Evolutionary conservation across 345 rosid species (phyloP).

Genomic region (Boechera stricta): DNA sequence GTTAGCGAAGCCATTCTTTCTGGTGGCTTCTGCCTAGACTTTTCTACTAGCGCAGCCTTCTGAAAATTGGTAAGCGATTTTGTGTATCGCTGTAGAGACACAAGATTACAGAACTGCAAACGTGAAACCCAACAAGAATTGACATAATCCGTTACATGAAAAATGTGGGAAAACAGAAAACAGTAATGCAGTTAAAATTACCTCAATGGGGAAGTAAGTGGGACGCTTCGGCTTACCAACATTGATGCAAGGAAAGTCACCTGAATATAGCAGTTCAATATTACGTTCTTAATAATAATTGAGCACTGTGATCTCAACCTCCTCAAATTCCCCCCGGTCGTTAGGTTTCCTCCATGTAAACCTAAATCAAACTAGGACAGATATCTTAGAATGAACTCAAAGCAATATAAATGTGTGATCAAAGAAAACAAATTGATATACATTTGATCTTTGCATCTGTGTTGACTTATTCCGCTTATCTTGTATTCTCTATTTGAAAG

Average conservation of each 20-base stretch:
- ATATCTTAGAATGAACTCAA: conserved; percentile 9
- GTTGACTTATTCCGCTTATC: conserved; percentile 74
- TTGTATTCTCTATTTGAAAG: conserved; percentile 77
- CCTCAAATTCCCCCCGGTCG: conserved; percentile 55
- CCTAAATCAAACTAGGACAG: conserved; percentile 48
- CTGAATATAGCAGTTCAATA: conserved; percentile 67
- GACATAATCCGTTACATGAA: not conserved
- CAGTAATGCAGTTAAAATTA: conserved; percentile 9
- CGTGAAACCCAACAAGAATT: conserved; percentile 11
- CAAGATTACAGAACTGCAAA: conserved; percentile 72
- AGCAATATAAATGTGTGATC: not conserved
- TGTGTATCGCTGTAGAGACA: conserved; percentile 87
- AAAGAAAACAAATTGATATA: conserved; percentile 26
- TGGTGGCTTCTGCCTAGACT: conserved; percentile 92
- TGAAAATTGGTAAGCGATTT: conserved; percentile 74
- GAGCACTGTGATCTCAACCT: conserved; percentile 63
- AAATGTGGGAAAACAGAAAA: conserved; percentile 4
- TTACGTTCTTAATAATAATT: conserved; percentile 68
- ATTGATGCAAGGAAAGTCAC: conserved; percentile 78
- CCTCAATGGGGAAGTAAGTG: conserved; percentile 83
- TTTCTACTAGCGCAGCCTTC: conserved; percentile 83
- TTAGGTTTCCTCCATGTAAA: conserved; percentile 59
- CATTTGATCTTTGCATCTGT: conserved; percentile 59
- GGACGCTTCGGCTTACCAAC: conserved; percentile 96
- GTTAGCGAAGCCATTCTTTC: conserved; percentile 82